These are phyloP conservation scores for Wickerhamomyces bovis DNA, from an alignment of 805 yeast genomes.

Conservation along the genomic window DNA sequence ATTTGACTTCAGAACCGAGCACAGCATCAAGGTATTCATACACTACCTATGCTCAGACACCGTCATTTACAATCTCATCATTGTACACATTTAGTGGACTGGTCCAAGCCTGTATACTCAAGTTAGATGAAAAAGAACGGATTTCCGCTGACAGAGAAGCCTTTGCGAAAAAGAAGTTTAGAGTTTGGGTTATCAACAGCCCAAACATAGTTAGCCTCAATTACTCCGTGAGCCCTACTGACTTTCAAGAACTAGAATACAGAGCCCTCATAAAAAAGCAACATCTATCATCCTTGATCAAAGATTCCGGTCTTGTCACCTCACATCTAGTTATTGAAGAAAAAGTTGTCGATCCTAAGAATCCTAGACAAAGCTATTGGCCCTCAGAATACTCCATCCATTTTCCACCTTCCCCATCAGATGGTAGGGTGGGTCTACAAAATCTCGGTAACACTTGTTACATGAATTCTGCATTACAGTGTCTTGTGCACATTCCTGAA, in stretches of 20 bases:
- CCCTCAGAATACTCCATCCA: conserved; percentile 28
- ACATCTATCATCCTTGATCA: conserved; percentile 13
- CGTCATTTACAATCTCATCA: conserved; percentile 29
- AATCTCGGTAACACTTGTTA: conserved; percentile 90
- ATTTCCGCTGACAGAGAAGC: conserved; percentile 1
- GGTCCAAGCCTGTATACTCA: conserved; percentile 11
- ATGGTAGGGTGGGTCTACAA: conserved; percentile 55
- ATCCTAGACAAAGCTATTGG: conserved; percentile 28
- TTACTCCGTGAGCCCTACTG: conserved; percentile 22
- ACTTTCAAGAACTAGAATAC: conserved; percentile 22
- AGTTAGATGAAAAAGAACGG: conserved; percentile 13
- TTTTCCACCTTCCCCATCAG: conserved; percentile 26
- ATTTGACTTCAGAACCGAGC: conserved; percentile 18
- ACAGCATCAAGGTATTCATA: conserved; percentile 4
- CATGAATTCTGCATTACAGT: conserved; percentile 92
- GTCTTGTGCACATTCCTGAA: conserved; percentile 82
- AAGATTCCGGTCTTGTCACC: conserved; percentile 15
- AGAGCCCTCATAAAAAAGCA: conserved; percentile 22
- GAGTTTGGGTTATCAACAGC: conserved; percentile 20
- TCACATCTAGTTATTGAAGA: conserved; percentile 31
- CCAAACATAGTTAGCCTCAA: conserved; percentile 8
- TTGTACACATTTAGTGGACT: conserved; percentile 22
- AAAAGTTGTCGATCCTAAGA: conserved; percentile 9
- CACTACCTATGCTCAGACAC: conserved; percentile 18
- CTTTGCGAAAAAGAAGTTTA: conserved; percentile 8